Evolutionary conservation across 1,139 yeast genomes (phyloP).

Genomic region (Debaryomyces sp.): DNA sequence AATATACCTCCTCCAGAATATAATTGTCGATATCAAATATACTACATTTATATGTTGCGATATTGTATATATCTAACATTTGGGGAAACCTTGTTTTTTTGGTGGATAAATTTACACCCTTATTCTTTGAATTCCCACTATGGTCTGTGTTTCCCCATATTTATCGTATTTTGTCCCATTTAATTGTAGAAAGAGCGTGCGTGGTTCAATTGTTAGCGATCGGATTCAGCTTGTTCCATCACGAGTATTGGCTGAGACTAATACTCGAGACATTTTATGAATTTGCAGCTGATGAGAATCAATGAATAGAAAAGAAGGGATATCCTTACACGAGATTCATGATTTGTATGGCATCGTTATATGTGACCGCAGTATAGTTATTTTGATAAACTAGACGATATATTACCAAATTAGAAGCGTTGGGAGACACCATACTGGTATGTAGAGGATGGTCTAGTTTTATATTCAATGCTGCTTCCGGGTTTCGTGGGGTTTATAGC

Average conservation of each 20-base stretch:
- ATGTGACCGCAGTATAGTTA: no score
- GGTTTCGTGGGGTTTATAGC: no score
- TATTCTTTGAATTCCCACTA: background rate
- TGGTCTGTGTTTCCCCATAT: background rate
- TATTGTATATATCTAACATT: background rate
- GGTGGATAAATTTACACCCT: background rate
- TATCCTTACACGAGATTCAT: no score
- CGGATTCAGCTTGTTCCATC: no score
- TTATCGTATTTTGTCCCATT: slow-evolving; percentile 1
- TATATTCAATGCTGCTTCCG: no score
- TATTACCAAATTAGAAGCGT: no score
- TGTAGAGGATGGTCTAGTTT: no score
- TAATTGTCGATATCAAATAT: background rate
- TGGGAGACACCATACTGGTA: no score
- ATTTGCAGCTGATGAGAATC: background rate
- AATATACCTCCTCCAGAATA: background rate
- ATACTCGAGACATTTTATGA: background rate
- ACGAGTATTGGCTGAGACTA: no score
- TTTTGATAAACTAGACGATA: no score
- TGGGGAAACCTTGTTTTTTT: background rate
- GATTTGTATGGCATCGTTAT: no score
- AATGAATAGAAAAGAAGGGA: no score
- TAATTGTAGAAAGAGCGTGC: background rate
- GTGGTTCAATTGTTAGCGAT: background rate
- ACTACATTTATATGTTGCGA: background rate